Base-by-base conservation (phyloP, 352 stramenopile species). In the Phytophthora aleatoria region DNA sequence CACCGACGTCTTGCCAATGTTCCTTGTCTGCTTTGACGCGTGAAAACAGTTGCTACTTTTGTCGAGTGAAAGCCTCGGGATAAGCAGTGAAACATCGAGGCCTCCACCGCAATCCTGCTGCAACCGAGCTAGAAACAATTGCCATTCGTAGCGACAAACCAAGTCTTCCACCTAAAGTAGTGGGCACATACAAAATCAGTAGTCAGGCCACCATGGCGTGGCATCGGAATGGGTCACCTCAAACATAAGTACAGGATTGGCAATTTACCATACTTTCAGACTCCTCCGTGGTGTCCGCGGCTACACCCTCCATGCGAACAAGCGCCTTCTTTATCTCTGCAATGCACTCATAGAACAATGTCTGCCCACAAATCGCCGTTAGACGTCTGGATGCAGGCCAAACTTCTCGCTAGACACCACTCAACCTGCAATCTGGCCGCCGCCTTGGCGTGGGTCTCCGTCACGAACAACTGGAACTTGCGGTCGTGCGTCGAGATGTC, bases 201-300 rank as follows among this genome's bases (percentile, higher is more conserved):
- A 7, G 47, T 64, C 30, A 57, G 30, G 16, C 41, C 26, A 13
- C 5, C 8, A 36, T 27, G 12, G 2, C n/a, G 16, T 5, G 3
- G 7, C 35, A 47, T 28, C 43, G 24, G 11, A 33, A 27, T 20
- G 13, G 26, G 39, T 24, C 2, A 35, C 20, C 4, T 15, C 3
- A 33, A 52, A 9, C 11, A 43, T 5, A 49, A 28, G 3, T 28
- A 48, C 30, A 52, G 8, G 39, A 26, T 36, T 47, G 45, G 31
- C 54, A 48, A 60, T 75, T 80, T 77, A 83, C 74, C 74, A 68
- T 77, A 76, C 61, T 76, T 74, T 77, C 66, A 56, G 62, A 73
- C 65, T 64, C 59, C 28, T 77, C 61, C 2, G 54, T 44, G 48
- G 33, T 62, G 45, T 79, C 59, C 36, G 51, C 31, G 15, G 66